A percentile compares a stretch with the other conserved stretches of the same genome.
phyloP scores from a whole-genome alignment of 306 rosid species.

The Begonia masoniana region DNA sequence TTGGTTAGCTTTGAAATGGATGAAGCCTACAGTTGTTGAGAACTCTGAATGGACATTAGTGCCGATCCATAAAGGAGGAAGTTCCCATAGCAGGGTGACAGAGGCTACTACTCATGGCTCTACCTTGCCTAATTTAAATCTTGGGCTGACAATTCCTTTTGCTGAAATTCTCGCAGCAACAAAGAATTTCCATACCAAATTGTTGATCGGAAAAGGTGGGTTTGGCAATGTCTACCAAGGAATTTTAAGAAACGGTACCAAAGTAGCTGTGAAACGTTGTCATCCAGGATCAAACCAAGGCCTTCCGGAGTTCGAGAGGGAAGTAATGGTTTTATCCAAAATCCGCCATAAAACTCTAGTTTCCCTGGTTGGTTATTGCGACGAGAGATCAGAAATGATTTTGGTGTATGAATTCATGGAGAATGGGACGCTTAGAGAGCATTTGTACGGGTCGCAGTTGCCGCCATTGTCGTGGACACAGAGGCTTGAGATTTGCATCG shows the following conservation, averaged over 20 bases:
- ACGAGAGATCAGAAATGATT: constrained; percentile 44
- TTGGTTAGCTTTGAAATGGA: constrained; percentile 9
- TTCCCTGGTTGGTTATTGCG: constrained; percentile 44
- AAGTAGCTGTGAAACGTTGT: constrained; percentile 41
- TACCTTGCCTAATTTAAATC: constrained; percentile 16
- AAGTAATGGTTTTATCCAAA: constrained; percentile 34
- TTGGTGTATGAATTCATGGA: constrained; percentile 44
- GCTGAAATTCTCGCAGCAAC: constrained; percentile 27
- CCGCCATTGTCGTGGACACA: constrained; percentile 37
- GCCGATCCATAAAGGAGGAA: constrained; percentile 26
- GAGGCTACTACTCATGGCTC: constrained; percentile 14
- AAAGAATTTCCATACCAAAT: constrained; percentile 20
- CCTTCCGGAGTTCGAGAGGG: constrained; percentile 32
- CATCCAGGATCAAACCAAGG: constrained; percentile 41
- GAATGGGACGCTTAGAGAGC: constrained; percentile 39
- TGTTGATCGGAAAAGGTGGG: constrained; percentile 32
- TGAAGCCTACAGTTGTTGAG: constrained; percentile 13
- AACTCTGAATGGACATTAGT: constrained; percentile 22
- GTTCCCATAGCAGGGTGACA: constrained; percentile 19
- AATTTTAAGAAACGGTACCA: constrained; percentile 15
- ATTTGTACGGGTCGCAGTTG: constrained; percentile 18
- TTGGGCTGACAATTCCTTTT: constrained; percentile 27
- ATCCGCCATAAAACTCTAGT: constrained; percentile 40
- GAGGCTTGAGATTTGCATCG: constrained; percentile 48
- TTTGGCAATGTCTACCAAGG: constrained; percentile 44